A percentile compares a stretch with the other conserved stretches of the same genome.
Evolutionary conservation across 2,329 filamentous ascomycete genomes (phyloP).

Genomic region (Pseudogymnoascus sp.): DNA sequence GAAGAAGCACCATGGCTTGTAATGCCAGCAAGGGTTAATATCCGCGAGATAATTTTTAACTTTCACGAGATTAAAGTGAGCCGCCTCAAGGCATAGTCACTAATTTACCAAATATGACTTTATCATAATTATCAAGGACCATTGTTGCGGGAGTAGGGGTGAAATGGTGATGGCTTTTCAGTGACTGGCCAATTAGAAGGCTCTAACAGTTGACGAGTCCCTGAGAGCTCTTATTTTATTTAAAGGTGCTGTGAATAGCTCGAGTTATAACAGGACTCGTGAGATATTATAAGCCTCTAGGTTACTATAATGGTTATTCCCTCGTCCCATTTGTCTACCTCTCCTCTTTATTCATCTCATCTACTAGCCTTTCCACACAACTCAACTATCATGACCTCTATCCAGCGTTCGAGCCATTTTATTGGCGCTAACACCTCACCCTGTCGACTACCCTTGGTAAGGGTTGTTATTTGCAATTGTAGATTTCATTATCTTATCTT

Average conservation of each 20-base stretch:
- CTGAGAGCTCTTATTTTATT: slow-evolving; percentile 1
- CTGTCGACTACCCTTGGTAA: too few species aligned
- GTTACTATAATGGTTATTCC: neutral
- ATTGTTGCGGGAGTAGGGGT: neutral
- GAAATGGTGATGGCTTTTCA: neutral
- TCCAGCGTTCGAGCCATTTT: too few species aligned
- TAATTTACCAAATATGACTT: neutral
- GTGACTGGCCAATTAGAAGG: neutral
- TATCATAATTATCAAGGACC: neutral
- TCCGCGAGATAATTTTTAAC: neutral
- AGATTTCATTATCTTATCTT: too few species aligned
- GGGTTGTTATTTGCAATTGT: too few species aligned
- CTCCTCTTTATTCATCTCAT: too few species aligned
- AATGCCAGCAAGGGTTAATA: neutral
- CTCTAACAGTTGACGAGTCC: neutral
- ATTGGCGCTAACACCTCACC: too few species aligned
- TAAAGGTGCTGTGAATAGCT: neutral
- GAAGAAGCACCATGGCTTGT: neutral
- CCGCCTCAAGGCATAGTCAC: neutral
- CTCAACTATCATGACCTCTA: neutral
- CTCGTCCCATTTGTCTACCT: too few species aligned
- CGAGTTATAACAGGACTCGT: neutral
- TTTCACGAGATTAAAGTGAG: neutral
- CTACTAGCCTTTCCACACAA: too few species aligned
- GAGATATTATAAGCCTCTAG: neutral